These are phyloP conservation scores for Penicillium freii DNA, from an alignment of 2,329 filamentous ascomycete genomes.

Conservation along the genomic window DNA sequence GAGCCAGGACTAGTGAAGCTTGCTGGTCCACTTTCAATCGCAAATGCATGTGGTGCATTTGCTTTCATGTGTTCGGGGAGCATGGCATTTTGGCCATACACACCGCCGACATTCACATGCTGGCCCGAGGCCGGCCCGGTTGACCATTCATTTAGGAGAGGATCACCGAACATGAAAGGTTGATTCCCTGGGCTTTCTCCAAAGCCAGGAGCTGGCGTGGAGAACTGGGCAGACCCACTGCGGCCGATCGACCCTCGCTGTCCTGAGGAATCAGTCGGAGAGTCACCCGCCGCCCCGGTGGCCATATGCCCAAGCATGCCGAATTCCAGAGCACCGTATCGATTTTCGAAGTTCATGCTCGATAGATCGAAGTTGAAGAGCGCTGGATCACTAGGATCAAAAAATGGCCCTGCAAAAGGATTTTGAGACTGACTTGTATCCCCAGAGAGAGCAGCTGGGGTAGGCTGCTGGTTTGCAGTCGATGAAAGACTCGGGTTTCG, in stretches of 20 bases:
- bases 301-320: slow-evolving; percentile 96
- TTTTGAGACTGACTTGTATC: slow-evolving; percentile 42
- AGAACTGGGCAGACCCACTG: slow-evolving; percentile 43
- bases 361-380: slow-evolving; percentile 96
- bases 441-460: slow-evolving; percentile 47
- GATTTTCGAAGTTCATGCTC: slow-evolving; percentile 90
- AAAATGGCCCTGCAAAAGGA: slow-evolving; percentile 60
- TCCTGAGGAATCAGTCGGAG: slow-evolving; percentile 62
- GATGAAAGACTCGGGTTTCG: slow-evolving; percentile 37
- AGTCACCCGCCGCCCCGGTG: slow-evolving; percentile 80
- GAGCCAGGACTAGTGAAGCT: slow-evolving; percentile 60
- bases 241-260: slow-evolving; percentile 48
- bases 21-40: slow-evolving; percentile 58
- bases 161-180: slow-evolving; percentile 48
- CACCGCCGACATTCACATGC: slow-evolving; percentile 36
- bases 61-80: slow-evolving; percentile 44
- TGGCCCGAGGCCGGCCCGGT: slow-evolving; percentile 36
- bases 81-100: slow-evolving; percentile 40
- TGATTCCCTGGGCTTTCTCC: slow-evolving; percentile 47
- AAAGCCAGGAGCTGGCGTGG: slow-evolving; percentile 42
- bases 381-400: slow-evolving; percentile 87
- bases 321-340: slow-evolving; percentile 93
- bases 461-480: slow-evolving; percentile 49
- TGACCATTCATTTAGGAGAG: slow-evolving; percentile 48
- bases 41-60: slow-evolving; percentile 57